Evolutionary conservation across 176 grass and related monocot species (phyloP).

Genomic region (Tillandsia leiboldiana): DNA sequence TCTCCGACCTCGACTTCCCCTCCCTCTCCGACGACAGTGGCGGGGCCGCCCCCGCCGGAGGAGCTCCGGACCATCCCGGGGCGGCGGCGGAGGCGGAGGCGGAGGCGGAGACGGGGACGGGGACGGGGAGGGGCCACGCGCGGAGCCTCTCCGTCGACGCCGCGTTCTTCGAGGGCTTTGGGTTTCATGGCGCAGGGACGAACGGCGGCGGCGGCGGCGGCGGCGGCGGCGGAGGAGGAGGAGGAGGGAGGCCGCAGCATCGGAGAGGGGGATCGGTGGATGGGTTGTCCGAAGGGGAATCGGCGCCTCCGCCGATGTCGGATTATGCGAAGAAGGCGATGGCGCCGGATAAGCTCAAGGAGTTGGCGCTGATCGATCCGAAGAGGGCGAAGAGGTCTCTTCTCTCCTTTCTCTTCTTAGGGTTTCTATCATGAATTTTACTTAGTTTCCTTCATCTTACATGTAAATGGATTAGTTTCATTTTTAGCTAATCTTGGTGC

Average conservation of each 20-base stretch:
- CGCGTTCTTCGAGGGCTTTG: conserved; percentile 75
- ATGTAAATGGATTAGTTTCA: not conserved
- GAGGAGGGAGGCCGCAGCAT: conserved; percentile 23
- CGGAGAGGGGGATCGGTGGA: conserved; percentile 85
- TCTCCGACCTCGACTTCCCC: conserved; percentile 93
- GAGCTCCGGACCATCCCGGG: not conserved
- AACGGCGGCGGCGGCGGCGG: not conserved
- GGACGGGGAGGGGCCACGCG: conserved; percentile 24
- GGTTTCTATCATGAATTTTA: not conserved
- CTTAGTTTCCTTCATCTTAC: not conserved
- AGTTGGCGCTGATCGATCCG: conserved; percentile 75
- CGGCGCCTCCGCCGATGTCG: conserved; percentile 27
- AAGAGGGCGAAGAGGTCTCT: conserved; percentile 81
- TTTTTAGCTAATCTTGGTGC: not conserved
- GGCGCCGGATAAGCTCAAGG: conserved; percentile 58
- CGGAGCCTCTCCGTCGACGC: conserved; percentile 87
- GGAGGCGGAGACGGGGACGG: not conserved
- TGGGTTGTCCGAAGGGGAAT: conserved; percentile 69
- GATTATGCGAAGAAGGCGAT: conserved; percentile 94
- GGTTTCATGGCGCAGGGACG: conserved; percentile 33
- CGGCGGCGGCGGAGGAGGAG: conserved; percentile 16
- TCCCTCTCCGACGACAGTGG: conserved; percentile 77
- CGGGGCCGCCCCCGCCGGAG: conserved; percentile 10
- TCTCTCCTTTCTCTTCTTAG: not conserved
- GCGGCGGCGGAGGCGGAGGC: not conserved